Evolutionary conservation across 805 yeast genomes (phyloP).

Genomic region (Kregervanrija pseudodelftensis): DNA sequence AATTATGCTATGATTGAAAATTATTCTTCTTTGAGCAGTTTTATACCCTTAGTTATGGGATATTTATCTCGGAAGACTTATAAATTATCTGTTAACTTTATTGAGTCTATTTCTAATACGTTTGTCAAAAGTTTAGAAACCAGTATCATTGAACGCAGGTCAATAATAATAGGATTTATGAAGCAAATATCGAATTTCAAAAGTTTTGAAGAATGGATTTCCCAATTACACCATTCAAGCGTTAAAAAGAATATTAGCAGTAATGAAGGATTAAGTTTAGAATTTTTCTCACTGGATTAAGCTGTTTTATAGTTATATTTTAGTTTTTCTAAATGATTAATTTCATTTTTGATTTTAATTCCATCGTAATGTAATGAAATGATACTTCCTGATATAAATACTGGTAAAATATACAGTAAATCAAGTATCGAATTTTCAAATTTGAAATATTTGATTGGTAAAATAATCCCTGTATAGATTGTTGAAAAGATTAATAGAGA

Average conservation of each 20-base stretch:
- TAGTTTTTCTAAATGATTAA: constrained; percentile 16
- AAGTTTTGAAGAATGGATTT: constrained; percentile 3
- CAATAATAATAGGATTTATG: constrained; percentile 20
- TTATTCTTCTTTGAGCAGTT: constrained; percentile 16
- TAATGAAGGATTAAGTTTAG: constrained; percentile 3
- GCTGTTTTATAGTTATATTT: constrained; percentile 28
- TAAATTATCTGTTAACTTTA: constrained; percentile 10
- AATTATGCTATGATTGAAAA: constrained; percentile 22
- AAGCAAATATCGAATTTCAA: constrained; percentile 13
- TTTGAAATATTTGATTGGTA: too few species aligned
- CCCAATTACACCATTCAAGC: constrained; percentile 1
- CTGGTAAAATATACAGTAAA: constrained; percentile 21
- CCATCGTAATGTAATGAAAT: constrained; percentile 14
- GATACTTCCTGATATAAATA: constrained; percentile 15
- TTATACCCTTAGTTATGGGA: constrained; percentile 25
- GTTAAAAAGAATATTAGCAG: constrained; percentile 5
- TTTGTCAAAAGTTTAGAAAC: constrained; percentile 14
- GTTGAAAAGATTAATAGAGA: constrained; percentile 2
- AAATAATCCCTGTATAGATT: neutral
- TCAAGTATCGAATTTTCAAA: constrained; percentile 9
- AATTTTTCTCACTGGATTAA: constrained; percentile 12
- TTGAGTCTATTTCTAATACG: constrained; percentile 12
- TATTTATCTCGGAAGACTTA: constrained; percentile 18
- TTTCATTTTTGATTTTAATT: constrained; percentile 12
- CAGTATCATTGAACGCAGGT: constrained; percentile 12